Evolutionary conservation across 2,329 filamentous ascomycete genomes (phyloP).

Genomic region (Cladosporium colombiae): DNA sequence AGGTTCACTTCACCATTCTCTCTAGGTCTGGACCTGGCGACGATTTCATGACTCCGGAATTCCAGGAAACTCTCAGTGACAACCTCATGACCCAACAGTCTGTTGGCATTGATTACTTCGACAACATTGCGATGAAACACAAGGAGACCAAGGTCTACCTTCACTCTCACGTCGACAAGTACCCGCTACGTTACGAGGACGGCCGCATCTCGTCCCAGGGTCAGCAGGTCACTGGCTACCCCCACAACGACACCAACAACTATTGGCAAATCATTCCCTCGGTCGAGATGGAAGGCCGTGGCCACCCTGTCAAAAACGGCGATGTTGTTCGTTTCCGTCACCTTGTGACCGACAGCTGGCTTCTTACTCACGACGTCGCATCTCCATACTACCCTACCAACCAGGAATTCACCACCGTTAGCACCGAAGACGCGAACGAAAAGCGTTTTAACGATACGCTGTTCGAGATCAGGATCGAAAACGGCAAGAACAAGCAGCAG

Average conservation of each 20-base stretch:
- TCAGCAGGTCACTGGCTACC: slow-evolving; percentile 97
- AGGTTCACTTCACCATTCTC: slow-evolving; percentile 94
- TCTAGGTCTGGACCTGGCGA: slow-evolving; percentile 88
- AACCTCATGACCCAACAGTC: slow-evolving; percentile 90
- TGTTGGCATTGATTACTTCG: slow-evolving; percentile 84
- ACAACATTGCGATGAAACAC: slow-evolving; percentile 83
- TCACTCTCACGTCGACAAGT: slow-evolving; percentile 86
- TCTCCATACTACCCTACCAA: slow-evolving; percentile 96
- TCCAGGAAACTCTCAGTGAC: slow-evolving; percentile 95
- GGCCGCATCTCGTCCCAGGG: slow-evolving; percentile 94
- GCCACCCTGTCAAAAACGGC: slow-evolving; percentile 73
- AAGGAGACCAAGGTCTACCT: slow-evolving; percentile 97
- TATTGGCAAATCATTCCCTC: slow-evolving; percentile 89
- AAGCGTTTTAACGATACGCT: slow-evolving; percentile 82
- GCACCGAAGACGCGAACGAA: slow-evolving; percentile 69
- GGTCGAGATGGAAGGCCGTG: slow-evolving; percentile 55
- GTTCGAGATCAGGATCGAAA: slow-evolving; percentile 89
- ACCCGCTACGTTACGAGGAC: slow-evolving; percentile 94
- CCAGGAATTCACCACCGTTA: slow-evolving; percentile 92
- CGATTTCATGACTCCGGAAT: slow-evolving; percentile 98
- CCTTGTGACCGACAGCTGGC: slow-evolving; percentile 77
- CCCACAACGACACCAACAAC: slow-evolving; percentile 98
- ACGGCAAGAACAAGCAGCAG: slow-evolving; percentile 75
- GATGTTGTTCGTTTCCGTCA: slow-evolving; percentile 87
- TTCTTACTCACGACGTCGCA: slow-evolving; percentile 94